A percentile compares a stretch with the other conserved stretches of the same genome.
Evolutionary conservation across 352 stramenopile species (phyloP).

Genomic region (Phytopythium vexans): DNA sequence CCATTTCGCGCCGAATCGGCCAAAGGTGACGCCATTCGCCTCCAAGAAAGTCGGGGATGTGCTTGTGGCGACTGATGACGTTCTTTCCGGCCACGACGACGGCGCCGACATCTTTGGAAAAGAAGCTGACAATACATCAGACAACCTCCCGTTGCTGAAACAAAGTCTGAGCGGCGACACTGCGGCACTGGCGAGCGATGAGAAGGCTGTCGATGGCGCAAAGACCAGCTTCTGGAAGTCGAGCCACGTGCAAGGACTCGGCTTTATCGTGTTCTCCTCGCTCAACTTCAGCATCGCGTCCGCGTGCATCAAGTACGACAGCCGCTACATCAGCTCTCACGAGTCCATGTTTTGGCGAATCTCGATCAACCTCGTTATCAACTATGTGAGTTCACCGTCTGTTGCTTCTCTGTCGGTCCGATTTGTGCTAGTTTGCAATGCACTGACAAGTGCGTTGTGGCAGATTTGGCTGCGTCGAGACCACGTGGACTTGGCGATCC

Average conservation of each 20-base stretch:
- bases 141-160: too few species aligned
- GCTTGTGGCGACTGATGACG: too few species aligned
- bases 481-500: slow-evolving; percentile 30
- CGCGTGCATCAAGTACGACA: slow-evolving; percentile 60
- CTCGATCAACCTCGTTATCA: slow-evolving; percentile 41
- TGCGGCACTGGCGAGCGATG: too few species aligned
- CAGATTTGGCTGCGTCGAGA: slow-evolving; percentile 37
- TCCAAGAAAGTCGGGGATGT: too few species aligned
- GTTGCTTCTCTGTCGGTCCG: background rate
- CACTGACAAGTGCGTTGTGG: background rate
- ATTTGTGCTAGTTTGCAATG: background rate
- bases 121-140: too few species aligned
- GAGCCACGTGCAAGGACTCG: slow-evolving; percentile 28
- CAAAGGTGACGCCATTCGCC: too few species aligned
- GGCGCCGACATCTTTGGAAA: too few species aligned
- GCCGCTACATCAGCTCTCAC: slow-evolving; percentile 46
- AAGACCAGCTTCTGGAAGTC: slow-evolving; percentile 2
- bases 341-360: slow-evolving; percentile 63
- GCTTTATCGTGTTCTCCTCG: slow-evolving; percentile 43
- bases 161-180: too few species aligned
- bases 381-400: slow-evolving; percentile 28
- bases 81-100: too few species aligned
- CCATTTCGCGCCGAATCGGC: too few species aligned
- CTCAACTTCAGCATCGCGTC: slow-evolving; percentile 70
- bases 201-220: too few species aligned